phyloP scores from a whole-genome alignment of 257 asterid genomes.

The Coffea eugenioides region DNA sequence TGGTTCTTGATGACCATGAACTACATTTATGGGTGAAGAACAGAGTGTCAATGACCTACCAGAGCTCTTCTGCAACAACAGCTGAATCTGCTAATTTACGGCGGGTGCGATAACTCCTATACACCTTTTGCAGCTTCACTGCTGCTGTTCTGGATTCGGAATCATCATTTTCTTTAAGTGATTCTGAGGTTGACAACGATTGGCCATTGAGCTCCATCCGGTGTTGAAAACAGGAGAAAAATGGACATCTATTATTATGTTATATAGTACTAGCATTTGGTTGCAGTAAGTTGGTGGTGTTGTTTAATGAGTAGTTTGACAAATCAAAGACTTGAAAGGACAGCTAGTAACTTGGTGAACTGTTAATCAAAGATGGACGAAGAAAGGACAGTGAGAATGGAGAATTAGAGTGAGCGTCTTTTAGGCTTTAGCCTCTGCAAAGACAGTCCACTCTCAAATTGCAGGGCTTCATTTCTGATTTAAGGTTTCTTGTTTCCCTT shows the following conservation, averaged over 20 bases:
- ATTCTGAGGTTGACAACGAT: background rate
- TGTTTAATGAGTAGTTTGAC: background rate
- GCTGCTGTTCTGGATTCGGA: constrained; percentile 18
- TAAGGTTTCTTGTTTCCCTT: background rate
- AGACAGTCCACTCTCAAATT: background rate
- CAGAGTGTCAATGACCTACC: constrained; percentile 19
- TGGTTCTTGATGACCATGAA: background rate
- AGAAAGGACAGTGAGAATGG: background rate
- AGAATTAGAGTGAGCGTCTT: background rate
- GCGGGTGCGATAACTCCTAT: constrained; percentile 41
- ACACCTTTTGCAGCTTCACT: constrained; percentile 33
- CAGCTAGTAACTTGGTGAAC: background rate
- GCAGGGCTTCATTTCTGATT: too few species aligned
- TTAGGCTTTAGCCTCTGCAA: too few species aligned
- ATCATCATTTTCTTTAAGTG: constrained; percentile 10
- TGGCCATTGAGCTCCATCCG: constrained; percentile 10
- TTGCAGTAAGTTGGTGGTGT: background rate
- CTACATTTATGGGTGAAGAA: constrained; percentile 3
- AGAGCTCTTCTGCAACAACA: constrained; percentile 33
- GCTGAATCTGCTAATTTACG: constrained; percentile 37
- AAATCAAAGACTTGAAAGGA: constrained; percentile 1
- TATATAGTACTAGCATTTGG: background rate
- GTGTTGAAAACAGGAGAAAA: background rate
- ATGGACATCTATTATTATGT: background rate
- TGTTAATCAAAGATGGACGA: background rate